These are phyloP conservation scores for Phaeosphaeria sp. DNA, from an alignment of 2,329 filamentous ascomycete species.

Conservation along the genomic window DNA sequence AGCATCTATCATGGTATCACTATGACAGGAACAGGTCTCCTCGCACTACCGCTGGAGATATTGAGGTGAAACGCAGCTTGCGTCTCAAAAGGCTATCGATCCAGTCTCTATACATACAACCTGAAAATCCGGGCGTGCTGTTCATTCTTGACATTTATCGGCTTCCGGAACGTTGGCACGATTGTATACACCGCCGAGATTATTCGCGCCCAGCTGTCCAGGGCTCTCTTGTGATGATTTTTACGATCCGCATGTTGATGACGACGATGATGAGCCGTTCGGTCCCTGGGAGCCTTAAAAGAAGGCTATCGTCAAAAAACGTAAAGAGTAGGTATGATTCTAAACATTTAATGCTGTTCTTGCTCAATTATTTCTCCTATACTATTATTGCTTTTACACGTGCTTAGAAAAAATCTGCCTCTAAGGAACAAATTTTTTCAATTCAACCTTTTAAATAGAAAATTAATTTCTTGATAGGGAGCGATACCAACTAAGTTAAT, in stretches of 20 bases:
- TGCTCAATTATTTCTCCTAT: too few species aligned
- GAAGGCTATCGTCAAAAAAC: conserved; percentile 14
- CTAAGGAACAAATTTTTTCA: too few species aligned
- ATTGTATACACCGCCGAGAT: conserved; percentile 12
- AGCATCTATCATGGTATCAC: background rate
- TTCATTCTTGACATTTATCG: conserved; percentile 10
- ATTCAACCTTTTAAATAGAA: too few species aligned
- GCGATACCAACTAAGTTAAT: too few species aligned
- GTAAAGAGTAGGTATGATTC: too few species aligned
- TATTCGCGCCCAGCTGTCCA: conserved; percentile 15
- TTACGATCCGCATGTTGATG: conserved; percentile 17
- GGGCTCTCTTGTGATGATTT: conserved; percentile 18
- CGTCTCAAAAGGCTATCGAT: conserved; percentile 19
- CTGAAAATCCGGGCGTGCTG: conserved; percentile 14
- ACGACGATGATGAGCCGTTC: conserved; percentile 13
- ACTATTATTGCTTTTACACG: too few species aligned
- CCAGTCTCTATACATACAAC: conserved; percentile 24
- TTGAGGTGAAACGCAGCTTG: conserved; percentile 22
- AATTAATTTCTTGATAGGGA: too few species aligned
- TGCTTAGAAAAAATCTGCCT: too few species aligned
- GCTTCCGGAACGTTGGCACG: conserved; percentile 18
- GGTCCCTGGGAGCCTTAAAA: background rate
- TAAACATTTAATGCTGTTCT: too few species aligned
- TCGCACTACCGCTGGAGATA: conserved; percentile 23
- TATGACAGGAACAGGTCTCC: background rate